A percentile compares a stretch with the other conserved stretches of the same genome.
Conservation (phyloP, 2,329 filamentous ascomycete species). For the Colletotrichum australisinense region DNA sequence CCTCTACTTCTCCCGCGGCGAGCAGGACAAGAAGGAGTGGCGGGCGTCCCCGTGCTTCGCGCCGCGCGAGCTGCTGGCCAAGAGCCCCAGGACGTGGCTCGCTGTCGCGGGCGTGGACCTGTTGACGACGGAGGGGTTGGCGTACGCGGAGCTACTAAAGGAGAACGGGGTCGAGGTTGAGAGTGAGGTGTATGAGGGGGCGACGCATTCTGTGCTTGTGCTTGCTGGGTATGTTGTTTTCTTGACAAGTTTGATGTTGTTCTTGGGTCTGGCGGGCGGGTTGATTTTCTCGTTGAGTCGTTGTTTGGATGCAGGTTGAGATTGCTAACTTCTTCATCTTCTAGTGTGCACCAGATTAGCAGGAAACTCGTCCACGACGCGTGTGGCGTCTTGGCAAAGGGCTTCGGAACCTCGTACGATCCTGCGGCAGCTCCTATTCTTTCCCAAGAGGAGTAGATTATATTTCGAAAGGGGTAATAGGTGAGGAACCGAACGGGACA, state of each 20-base stretch:
- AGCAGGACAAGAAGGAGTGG: conserved; percentile 41
- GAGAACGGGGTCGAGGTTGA: conserved; percentile 7
- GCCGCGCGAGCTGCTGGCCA: conserved; percentile 38
- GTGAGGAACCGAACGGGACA: too few relatives aligned
- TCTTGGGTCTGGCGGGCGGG: not conserved
- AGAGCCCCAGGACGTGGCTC: conserved; percentile 45
- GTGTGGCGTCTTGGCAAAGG: not conserved
- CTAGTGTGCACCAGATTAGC: conserved; percentile 17
- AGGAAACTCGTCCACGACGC: conserved; percentile 19
- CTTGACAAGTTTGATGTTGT: too few relatives aligned
- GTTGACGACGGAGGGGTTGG: conserved; percentile 45
- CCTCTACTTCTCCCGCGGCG: conserved; percentile 44
- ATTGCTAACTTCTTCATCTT: not conserved
- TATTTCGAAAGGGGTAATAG: too few relatives aligned
- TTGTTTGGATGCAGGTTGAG: not conserved
- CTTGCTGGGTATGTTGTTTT: conserved; percentile 7
- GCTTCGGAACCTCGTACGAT: conserved; percentile 16
- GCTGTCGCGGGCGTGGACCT: conserved; percentile 47
- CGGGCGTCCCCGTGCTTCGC: conserved; percentile 47
- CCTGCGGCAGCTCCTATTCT: not conserved
- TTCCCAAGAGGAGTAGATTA: not conserved
- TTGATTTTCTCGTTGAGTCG: not conserved
- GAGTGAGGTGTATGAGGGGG: conserved; percentile 16
- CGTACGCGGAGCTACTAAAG: conserved; percentile 42
- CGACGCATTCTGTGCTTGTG: conserved; percentile 23